Conservation (phyloP, 768 basidiomycete genomes). For the Obba rivulosa region DNA sequence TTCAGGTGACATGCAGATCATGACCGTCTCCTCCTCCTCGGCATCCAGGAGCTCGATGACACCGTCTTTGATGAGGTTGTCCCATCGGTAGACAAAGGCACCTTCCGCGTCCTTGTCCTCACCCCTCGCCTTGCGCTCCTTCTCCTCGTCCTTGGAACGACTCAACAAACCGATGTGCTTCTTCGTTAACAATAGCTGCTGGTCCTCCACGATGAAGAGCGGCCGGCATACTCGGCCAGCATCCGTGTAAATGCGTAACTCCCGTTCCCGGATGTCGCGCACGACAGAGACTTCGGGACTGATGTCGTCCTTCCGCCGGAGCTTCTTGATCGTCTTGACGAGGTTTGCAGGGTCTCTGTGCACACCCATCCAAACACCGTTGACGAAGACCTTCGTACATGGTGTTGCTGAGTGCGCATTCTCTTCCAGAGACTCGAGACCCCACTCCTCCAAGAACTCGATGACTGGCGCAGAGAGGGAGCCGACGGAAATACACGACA, state of each 20-base stretch:
- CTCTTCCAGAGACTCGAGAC: slow-evolving; percentile 90
- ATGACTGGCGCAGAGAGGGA: slow-evolving; percentile 94
- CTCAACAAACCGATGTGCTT: slow-evolving; percentile 74
- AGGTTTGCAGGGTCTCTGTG: slow-evolving; percentile 92
- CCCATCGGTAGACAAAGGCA: slow-evolving; percentile 60
- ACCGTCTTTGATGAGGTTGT: slow-evolving; percentile 77
- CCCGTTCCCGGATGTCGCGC: slow-evolving; percentile 93
- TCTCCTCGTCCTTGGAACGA: slow-evolving; percentile 52
- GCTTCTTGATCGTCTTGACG: slow-evolving; percentile 87
- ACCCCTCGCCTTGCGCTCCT: slow-evolving; percentile 64
- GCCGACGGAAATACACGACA: slow-evolving; percentile 97
- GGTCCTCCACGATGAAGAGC: slow-evolving; percentile 92
- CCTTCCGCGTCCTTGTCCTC: slow-evolving; percentile 42
- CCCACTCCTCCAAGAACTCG: slow-evolving; percentile 99
- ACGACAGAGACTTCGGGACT: slow-evolving; percentile 96
- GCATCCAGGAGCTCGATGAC: slow-evolving; percentile 94
- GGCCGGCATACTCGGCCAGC: slow-evolving; percentile 96
- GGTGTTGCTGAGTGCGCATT: slow-evolving; percentile 81
- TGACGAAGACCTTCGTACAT: slow-evolving; percentile 96
- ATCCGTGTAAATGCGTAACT: slow-evolving; percentile 92
- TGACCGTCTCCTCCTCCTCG: slow-evolving; percentile 98
- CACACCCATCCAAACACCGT: slow-evolving; percentile 99
- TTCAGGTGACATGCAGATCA: slow-evolving; percentile 99
- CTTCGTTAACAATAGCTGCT: slow-evolving; percentile 78
- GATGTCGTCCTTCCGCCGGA: slow-evolving; percentile 92